phyloP scores from a whole-genome alignment of 2,329 filamentous ascomycete genomes.

The Penicillium sp. region DNA sequence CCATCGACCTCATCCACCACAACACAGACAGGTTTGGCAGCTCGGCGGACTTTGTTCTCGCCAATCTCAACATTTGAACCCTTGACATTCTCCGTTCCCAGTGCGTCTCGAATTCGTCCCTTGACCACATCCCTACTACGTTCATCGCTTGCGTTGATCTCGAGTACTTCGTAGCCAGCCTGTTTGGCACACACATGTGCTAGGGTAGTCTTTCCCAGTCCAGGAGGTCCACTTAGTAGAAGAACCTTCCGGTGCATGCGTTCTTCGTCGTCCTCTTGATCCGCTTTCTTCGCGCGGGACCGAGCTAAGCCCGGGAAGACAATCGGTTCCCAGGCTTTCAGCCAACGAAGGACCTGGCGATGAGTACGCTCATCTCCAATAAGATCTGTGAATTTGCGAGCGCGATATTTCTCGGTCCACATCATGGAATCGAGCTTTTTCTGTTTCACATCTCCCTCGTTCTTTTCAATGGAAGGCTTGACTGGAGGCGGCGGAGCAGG shows the following conservation, averaged over 20 bases:
- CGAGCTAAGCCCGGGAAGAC: constrained; percentile 79
- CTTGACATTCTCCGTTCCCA: constrained; percentile 93
- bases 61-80: constrained; percentile 53
- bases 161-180: constrained; percentile 92
- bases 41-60: constrained; percentile 60
- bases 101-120: constrained; percentile 82
- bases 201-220: constrained; percentile 91
- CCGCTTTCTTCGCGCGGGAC: constrained; percentile 54
- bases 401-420: constrained; percentile 98
- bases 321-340: constrained; percentile 89
- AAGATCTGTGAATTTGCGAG: constrained; percentile 85
- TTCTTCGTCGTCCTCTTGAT: constrained; percentile 59
- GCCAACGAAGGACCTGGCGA: constrained; percentile 82
- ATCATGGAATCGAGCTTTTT: constrained; percentile 48
- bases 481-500: constrained; percentile 15
- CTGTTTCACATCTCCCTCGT: constrained; percentile 19
- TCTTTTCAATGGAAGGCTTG: constrained; percentile 35
- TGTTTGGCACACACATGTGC: constrained; percentile 95
- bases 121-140: constrained; percentile 86
- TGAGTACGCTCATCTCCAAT: constrained; percentile 95
- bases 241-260: constrained; percentile 82
- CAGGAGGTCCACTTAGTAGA: constrained; percentile 85
- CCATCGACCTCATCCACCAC: constrained; percentile 97
- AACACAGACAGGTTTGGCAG: constrained; percentile 85
- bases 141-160: constrained; percentile 98